phyloP scores from a whole-genome alignment of 2,329 filamentous ascomycete species.

The Monosporascus sp. region DNA sequence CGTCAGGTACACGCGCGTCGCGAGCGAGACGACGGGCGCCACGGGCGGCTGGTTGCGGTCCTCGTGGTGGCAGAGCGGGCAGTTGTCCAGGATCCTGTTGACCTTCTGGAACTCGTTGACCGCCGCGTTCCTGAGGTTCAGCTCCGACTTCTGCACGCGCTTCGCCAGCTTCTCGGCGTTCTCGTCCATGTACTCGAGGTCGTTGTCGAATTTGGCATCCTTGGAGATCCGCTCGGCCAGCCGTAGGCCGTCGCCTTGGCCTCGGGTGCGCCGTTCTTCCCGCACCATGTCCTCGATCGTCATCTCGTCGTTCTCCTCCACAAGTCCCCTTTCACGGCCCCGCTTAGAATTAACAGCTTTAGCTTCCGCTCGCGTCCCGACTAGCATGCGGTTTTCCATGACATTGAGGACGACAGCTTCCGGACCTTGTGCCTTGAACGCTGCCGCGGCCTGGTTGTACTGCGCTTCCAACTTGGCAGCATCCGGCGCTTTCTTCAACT shows the following conservation, averaged over 20 bases:
- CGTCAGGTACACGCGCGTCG: slow-evolving; percentile 80
- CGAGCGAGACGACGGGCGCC: slow-evolving; percentile 81
- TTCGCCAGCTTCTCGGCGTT: slow-evolving; percentile 87
- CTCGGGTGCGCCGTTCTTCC: slow-evolving; percentile 80
- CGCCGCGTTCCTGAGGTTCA: slow-evolving; percentile 81
- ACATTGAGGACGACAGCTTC: slow-evolving; percentile 76
- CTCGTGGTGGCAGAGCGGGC: slow-evolving; percentile 89
- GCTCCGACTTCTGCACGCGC: slow-evolving; percentile 79
- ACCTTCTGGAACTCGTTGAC: slow-evolving; percentile 87
- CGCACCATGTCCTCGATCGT: slow-evolving; percentile 93
- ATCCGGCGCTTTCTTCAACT: slow-evolving; percentile 71
- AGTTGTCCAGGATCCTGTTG: slow-evolving; percentile 78
- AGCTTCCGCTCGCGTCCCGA: slow-evolving; percentile 67
- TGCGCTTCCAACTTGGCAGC: slow-evolving; percentile 72
- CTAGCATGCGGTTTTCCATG: slow-evolving; percentile 86
- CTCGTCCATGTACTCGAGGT: slow-evolving; percentile 96
- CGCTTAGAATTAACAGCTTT: slow-evolving; percentile 73
- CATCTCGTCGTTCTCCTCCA: slow-evolving; percentile 94
- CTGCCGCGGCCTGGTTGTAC: slow-evolving; percentile 70
- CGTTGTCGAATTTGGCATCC: slow-evolving; percentile 83
- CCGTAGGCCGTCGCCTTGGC: slow-evolving; percentile 72
- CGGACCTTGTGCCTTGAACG: slow-evolving; percentile 50
- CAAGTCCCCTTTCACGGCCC: slow-evolving; percentile 74
- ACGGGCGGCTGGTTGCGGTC: slow-evolving; percentile 67
- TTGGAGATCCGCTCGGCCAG: slow-evolving; percentile 92